Conservation (phyloP, 768 basidiomycete species). For the Lepiota venenata region DNA sequence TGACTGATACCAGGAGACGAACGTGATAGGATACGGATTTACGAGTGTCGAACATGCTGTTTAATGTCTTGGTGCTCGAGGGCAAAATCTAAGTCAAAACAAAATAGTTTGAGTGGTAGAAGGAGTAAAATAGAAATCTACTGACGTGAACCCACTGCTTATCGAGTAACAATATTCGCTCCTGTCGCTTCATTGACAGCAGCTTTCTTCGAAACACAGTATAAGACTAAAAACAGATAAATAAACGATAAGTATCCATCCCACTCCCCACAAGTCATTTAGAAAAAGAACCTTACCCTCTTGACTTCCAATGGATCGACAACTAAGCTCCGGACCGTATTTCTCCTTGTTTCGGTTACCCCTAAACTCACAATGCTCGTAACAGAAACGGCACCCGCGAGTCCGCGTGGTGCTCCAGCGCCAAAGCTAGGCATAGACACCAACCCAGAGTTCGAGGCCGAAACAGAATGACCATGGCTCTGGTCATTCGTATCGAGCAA, state of each 20-base stretch:
- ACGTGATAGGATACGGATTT: conserved; percentile 7
- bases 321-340: not conserved
- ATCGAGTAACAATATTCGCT: conserved; percentile 2
- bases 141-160: conserved; percentile 10
- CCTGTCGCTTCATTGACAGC: not conserved
- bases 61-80: conserved; percentile 5
- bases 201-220: conserved; percentile 9
- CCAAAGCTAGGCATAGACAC: no score
- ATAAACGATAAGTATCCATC: not conserved
- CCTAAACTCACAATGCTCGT: no score
- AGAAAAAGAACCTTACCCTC: not conserved
- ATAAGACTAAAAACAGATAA: not conserved
- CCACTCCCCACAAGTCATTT: no score
- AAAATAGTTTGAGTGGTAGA: not conserved
- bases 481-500: no score
- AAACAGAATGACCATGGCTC: no score
- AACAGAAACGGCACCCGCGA: no score
- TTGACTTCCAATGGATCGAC: not conserved
- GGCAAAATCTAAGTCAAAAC: not conserved
- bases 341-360: no score
- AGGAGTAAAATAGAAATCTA: not conserved
- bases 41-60: conserved; percentile 6
- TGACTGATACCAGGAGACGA: not conserved
- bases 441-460: no score
- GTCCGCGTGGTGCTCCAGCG: no score